Conservation (phyloP, 495 filamentous ascomycete species). For the Chaetomium cochliodes region DNA sequence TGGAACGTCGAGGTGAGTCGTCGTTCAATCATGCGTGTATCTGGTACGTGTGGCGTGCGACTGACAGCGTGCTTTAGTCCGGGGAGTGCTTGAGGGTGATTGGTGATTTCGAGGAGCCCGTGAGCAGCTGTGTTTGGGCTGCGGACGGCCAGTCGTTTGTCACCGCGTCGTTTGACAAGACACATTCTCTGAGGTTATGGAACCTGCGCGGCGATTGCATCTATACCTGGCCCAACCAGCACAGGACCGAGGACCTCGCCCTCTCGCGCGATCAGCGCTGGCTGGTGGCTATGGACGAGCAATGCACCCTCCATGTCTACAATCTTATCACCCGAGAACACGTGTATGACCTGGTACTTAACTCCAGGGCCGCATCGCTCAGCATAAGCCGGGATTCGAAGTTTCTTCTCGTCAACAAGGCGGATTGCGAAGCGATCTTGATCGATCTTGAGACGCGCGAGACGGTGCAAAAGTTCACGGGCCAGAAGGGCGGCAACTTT, state of each 20-base stretch:
- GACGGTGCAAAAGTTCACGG: constrained; percentile 67
- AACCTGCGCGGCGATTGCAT: constrained; percentile 54
- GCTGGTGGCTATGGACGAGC: constrained; percentile 72
- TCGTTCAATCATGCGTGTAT: not conserved
- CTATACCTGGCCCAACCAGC: constrained; percentile 63
- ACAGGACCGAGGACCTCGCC: constrained; percentile 80
- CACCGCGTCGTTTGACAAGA: constrained; percentile 72
- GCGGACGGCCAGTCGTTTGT: constrained; percentile 76
- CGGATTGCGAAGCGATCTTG: constrained; percentile 69
- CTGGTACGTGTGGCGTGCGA: not conserved
- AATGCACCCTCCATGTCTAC: constrained; percentile 73
- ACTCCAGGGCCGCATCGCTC: constrained; percentile 69
- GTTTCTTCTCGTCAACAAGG: constrained; percentile 78
- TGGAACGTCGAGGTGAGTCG: constrained; percentile 73
- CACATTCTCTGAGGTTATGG: constrained; percentile 67
- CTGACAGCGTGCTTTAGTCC: constrained; percentile 51
- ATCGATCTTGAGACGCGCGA: constrained; percentile 73
- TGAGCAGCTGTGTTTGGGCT: constrained; percentile 84
- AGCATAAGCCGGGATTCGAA: constrained; percentile 76
- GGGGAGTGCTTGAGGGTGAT: constrained; percentile 64
- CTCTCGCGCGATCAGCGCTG: constrained; percentile 76
- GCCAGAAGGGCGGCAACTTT: constrained; percentile 67
- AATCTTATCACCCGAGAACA: constrained; percentile 71
- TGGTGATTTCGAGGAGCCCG: constrained; percentile 70
- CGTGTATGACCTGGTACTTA: constrained; percentile 67